These are phyloP conservation scores for Neodidymelliopsis sp. DNA, from an alignment of 2,329 filamentous ascomycete species.

Conservation along the genomic window DNA sequence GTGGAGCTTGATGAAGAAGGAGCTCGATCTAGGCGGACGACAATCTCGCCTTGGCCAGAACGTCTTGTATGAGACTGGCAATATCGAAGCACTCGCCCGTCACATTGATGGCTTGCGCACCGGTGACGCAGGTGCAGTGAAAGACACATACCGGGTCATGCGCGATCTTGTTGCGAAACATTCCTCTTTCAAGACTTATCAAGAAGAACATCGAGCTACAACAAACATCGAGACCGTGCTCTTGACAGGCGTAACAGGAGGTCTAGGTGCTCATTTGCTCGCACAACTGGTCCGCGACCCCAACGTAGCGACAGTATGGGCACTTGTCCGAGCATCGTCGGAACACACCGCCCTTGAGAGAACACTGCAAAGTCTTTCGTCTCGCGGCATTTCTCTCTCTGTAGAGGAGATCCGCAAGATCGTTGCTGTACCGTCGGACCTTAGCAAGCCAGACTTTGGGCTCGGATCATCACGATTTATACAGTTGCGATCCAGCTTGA, in stretches of 20 bases:
- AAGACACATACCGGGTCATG: constrained; percentile 56
- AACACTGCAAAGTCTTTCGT: constrained; percentile 44
- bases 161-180: constrained; percentile 55
- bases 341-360: constrained; percentile 45
- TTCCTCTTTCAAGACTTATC: constrained; percentile 43
- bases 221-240: constrained; percentile 38
- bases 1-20: constrained; percentile 60
- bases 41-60: constrained; percentile 60
- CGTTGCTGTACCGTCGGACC: constrained; percentile 50
- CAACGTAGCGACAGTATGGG: constrained; percentile 55
- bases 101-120: constrained; percentile 55
- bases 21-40: constrained; percentile 57
- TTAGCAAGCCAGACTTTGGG: constrained; percentile 53
- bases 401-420: constrained; percentile 39
- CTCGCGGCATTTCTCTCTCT: constrained; percentile 48
- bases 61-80: constrained; percentile 66
- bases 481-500: constrained; percentile 38
- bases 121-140: constrained; percentile 43
- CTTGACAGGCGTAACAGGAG: constrained; percentile 71
- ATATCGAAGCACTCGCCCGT: constrained; percentile 55
- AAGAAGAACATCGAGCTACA: constrained; percentile 1
- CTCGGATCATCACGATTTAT: constrained; percentile 36
- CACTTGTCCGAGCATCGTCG: constrained; percentile 58
- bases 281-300: constrained; percentile 40
- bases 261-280: constrained; percentile 67